Percentiles rank a stretch among this genome's conserved stretches.
Evolutionary conservation across 768 basidiomycete species (phyloP).

Genomic region (Rhizopogon vinicolor): DNA sequence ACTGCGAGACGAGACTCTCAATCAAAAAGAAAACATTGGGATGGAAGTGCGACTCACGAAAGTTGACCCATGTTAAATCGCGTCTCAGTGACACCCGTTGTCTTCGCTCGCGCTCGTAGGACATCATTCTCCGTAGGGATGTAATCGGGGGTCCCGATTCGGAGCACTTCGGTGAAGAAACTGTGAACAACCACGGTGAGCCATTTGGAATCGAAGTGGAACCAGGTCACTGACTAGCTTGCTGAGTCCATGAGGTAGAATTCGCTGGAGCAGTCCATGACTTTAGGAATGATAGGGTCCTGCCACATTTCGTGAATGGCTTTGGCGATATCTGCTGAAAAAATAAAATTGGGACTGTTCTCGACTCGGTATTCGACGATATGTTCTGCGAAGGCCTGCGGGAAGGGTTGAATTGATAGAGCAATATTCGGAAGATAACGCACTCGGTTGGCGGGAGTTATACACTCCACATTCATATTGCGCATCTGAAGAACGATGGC

Average conservation of each 20-base stretch:
- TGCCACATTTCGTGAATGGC: constrained; percentile 69
- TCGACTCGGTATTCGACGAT: constrained; percentile 55
- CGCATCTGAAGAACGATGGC: constrained; percentile 82
- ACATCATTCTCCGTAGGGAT: constrained; percentile 85
- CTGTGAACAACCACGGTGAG: constrained; percentile 30
- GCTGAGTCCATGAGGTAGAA: constrained; percentile 98
- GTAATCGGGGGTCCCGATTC: constrained; percentile 80
- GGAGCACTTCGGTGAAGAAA: constrained; percentile 82
- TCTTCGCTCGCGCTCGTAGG: constrained; percentile 83
- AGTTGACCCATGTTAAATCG: constrained; percentile 67
- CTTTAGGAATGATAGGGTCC: constrained; percentile 51
- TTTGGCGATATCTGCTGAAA: constrained; percentile 61
- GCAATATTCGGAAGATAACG: not conserved
- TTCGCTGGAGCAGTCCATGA: constrained; percentile 60
- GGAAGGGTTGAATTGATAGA: constrained; percentile 9
- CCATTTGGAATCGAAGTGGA: not conserved
- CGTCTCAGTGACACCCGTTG: constrained; percentile 88
- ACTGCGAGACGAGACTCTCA: constrained; percentile 13
- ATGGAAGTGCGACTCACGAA: constrained; percentile 34
- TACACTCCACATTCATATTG: constrained; percentile 79
- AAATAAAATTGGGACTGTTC: constrained; percentile 35
- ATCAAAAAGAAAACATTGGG: not conserved
- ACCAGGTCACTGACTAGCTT: constrained; percentile 56
- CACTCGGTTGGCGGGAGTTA: constrained; percentile 58
- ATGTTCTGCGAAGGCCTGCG: constrained; percentile 47